phyloP scores from a whole-genome alignment of 306 rosid species.

The Cucumis hystrix region DNA sequence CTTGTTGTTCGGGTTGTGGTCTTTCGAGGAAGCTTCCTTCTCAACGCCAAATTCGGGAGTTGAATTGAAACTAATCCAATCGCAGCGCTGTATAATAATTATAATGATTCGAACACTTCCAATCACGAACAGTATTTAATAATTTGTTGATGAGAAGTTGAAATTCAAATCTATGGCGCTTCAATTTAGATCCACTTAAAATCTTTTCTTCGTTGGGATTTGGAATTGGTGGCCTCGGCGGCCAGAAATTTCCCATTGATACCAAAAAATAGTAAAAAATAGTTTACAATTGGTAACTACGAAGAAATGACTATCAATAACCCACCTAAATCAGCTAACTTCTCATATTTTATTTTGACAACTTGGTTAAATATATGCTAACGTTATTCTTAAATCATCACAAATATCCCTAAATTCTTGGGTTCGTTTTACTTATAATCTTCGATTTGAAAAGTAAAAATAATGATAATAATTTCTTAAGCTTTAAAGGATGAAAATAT shows the following conservation, averaged over 20 bases:
- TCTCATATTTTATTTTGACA: no score
- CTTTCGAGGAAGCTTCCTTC: slow-evolving; percentile 22
- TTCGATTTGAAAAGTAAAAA: no score
- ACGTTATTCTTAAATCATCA: no score
- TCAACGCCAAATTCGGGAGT: not conserved
- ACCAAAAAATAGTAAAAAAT: slow-evolving; percentile 2
- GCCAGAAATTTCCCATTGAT: not conserved
- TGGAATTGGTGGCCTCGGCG: not conserved
- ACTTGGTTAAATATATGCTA: no score
- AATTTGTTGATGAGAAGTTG: not conserved
- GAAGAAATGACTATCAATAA: not conserved
- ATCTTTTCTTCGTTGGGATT: not conserved
- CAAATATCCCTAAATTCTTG: no score
- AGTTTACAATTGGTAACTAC: not conserved
- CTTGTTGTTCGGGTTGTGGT: not conserved
- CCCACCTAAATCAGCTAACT: not conserved
- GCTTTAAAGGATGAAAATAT: no score
- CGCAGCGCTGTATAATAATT: not conserved
- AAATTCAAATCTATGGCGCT: not conserved
- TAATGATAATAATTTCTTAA: no score
- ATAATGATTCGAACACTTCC: not conserved
- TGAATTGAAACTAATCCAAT: not conserved
- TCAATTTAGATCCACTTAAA: not conserved
- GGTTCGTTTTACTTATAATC: no score
- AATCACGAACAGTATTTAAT: not conserved